These are phyloP conservation scores for Erodium chrysanthum DNA, from an alignment of 441 rosid species.

Conservation along the genomic window DNA sequence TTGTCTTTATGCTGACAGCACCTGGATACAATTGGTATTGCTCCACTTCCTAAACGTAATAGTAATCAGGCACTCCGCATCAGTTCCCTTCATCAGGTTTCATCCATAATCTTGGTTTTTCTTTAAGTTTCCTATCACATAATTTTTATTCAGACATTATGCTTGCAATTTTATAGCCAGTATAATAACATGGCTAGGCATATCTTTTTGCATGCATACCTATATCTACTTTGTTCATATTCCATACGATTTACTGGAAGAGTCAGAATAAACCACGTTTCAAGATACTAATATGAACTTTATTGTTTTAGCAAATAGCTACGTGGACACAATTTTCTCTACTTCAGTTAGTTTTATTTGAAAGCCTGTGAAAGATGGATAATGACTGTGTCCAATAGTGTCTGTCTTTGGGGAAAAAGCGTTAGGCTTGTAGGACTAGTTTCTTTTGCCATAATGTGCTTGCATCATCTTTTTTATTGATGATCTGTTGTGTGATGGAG, in stretches of 20 bases:
- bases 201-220: slow-evolving; percentile 5
- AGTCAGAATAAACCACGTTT: not conserved
- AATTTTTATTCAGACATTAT: not conserved
- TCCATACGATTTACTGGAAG: not conserved
- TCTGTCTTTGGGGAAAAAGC: not conserved
- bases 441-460: not conserved
- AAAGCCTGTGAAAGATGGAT: not conserved
- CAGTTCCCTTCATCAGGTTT: slow-evolving; percentile 97
- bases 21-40: slow-evolving; percentile 69
- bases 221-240: not conserved
- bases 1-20: slow-evolving; percentile 40
- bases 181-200: not conserved
- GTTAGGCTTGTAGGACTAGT: not conserved
- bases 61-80: slow-evolving; percentile 76
- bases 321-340: not conserved
- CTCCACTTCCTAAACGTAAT: slow-evolving; percentile 82
- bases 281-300: not conserved
- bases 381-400: not conserved
- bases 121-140: slow-evolving; percentile 5
- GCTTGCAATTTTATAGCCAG: not conserved
- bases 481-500: not conserved
- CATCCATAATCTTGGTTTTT: slow-evolving; percentile 9
- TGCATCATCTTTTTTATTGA: not conserved
- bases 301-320: not conserved
- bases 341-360: not conserved